Evolutionary conservation across 331 rosid species (phyloP).

Genomic region (Quercus lobata): DNA sequence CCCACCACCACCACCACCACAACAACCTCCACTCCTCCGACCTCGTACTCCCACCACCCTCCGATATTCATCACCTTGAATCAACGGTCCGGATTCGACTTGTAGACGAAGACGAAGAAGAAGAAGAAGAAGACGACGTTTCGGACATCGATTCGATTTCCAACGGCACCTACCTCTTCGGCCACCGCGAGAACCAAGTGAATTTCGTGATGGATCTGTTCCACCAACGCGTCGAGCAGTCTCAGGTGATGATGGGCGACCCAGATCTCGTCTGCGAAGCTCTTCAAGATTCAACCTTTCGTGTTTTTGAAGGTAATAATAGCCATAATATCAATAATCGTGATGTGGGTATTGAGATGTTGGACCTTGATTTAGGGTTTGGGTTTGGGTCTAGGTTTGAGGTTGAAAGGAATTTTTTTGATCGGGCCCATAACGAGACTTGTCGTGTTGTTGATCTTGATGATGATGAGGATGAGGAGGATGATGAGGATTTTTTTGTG

Average conservation of each 20-base stretch:
- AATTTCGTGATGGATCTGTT: slow-evolving; percentile 78
- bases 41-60: slow-evolving; percentile 34
- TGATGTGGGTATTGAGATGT: slow-evolving; percentile 31
- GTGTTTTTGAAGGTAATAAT: slow-evolving; percentile 37
- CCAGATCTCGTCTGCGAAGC: slow-evolving; percentile 28
- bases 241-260: slow-evolving; percentile 36
- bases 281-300: slow-evolving; percentile 32
- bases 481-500: slow-evolving; percentile 36
- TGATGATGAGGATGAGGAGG: background rate
- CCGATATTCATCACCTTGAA: slow-evolving; percentile 13
- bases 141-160: slow-evolving; percentile 29
- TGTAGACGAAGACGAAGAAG: slow-evolving; percentile 12
- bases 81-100: slow-evolving; percentile 1
- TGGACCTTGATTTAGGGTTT: slow-evolving; percentile 36
- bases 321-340: background rate
- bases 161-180: slow-evolving; percentile 29
- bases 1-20: slow-evolving; percentile 38
- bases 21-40: slow-evolving; percentile 31
- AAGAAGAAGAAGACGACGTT: slow-evolving; percentile 3
- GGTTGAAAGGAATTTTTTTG: slow-evolving; percentile 14
- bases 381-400: slow-evolving; percentile 35
- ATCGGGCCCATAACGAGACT: no score
- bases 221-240: slow-evolving; percentile 88
- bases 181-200: slow-evolving; percentile 52
- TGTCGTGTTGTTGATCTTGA: slow-evolving; percentile 12